Base-by-base conservation (phyloP, 768 basidiomycete genomes). In the Collybiopsis luxurians region DNA sequence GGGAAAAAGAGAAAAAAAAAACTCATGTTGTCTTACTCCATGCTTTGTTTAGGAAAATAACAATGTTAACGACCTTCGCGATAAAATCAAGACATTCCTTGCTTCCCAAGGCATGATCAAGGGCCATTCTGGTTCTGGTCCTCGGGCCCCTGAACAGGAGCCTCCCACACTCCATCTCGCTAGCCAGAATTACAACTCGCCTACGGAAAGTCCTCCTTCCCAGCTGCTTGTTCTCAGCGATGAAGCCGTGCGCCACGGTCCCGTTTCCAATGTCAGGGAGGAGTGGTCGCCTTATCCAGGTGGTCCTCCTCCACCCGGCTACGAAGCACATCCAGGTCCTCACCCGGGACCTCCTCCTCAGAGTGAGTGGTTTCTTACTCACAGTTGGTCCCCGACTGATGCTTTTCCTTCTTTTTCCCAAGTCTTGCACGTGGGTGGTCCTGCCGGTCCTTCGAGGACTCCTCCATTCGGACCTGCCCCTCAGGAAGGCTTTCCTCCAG, bases 21-120 rank as follows among this genome's bases (percentile, higher is more conserved):
- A 4, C 58, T 50, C 57, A 55, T 48, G 61, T 54, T 52, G 23
- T 63, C 24, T 34, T 34, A 34, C 31, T 34, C 62, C n/a, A n/a
- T n/a, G n/a, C n/a, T n/a, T n/a, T n/a, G n/a, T n/a, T n/a, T n/a
- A 92, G 90, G 87, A 90, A 68, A 84, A 75, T 63, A 79, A 82
- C 59, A 86, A 83, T 59, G 89, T 91, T 3, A 66, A 79, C 38
- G 81, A 82, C 59, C 73, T 90, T 38, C 80, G 90, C 53, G 87
- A 90, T 63, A 88, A 84, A 72, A 92, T 91, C 66, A 92, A 92
- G 73, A 71, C 74, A 1, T 90, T 90, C 65, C 79, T 92, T 23
- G 88, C 88, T 0, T 81, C 88, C 0, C 89, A 92, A 68, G 90
- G 90, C 45, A 90, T 91, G 88, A 92, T 92, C 71, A 92, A 92